phyloP scores from a whole-genome alignment of 345 rosid genomes.

The Hibiscus trionum region DNA sequence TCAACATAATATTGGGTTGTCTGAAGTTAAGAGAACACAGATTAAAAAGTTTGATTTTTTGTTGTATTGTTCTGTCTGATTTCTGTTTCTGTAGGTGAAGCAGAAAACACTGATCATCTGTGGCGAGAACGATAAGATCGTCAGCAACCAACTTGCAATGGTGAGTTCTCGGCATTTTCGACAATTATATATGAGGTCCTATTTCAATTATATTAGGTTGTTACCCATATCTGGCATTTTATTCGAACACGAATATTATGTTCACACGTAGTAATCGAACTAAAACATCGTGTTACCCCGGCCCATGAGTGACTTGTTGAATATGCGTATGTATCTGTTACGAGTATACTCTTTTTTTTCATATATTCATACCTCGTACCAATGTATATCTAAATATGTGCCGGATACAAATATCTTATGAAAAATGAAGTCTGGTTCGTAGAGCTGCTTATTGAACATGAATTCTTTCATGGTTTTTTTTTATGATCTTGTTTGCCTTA shows the following conservation, averaged over 20 bases:
- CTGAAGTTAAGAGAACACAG: background rate
- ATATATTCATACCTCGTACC: background rate
- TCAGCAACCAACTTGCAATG: constrained; percentile 49
- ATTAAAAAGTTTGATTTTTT: background rate
- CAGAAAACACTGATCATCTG: constrained; percentile 59
- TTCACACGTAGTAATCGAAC: too few relatives aligned
- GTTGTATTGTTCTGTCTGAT: background rate
- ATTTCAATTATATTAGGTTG: too few relatives aligned
- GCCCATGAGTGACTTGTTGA: too few relatives aligned
- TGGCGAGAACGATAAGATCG: constrained; percentile 70
- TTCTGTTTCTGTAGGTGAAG: constrained; percentile 40
- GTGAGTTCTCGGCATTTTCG: constrained; percentile 32
- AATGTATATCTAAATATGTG: background rate
- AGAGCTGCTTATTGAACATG: background rate
- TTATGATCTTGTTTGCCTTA: background rate
- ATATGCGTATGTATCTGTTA: too few relatives aligned
- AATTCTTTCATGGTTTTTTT: background rate
- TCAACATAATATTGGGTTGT: background rate
- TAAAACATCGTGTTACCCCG: too few relatives aligned
- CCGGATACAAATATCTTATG: too few relatives aligned
- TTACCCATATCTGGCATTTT: too few relatives aligned
- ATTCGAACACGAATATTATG: too few relatives aligned
- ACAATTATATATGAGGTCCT: too few relatives aligned
- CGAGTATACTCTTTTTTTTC: background rate
- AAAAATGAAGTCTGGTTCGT: too few relatives aligned